phyloP scores from a whole-genome alignment of 805 yeast genomes.

The Wickerhamiella azyma region DNA sequence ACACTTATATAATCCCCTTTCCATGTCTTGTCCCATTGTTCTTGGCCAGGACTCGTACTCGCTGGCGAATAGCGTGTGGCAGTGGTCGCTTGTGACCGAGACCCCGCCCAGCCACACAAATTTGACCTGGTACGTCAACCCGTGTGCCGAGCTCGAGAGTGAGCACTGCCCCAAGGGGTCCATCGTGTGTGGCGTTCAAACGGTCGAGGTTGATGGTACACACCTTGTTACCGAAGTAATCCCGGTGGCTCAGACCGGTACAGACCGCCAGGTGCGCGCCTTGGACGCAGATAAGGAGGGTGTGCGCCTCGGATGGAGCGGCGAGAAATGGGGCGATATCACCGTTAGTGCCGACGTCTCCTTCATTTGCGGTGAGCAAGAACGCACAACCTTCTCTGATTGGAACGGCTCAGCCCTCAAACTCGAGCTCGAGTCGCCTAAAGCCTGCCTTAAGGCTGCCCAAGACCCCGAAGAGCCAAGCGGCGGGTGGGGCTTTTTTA shows the following conservation, averaged over 20 bases:
- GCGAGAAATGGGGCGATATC: constrained; percentile 57
- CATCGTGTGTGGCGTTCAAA: constrained; percentile 64
- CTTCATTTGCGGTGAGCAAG: constrained; percentile 21
- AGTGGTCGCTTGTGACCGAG: constrained; percentile 28
- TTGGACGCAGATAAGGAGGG: constrained; percentile 15
- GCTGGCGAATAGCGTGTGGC: constrained; percentile 20
- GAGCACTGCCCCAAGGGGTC: constrained; percentile 53
- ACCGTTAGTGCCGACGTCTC: constrained; percentile 25
- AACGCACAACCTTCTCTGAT: not conserved
- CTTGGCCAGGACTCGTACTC: not conserved
- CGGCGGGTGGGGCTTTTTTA: constrained; percentile 64
- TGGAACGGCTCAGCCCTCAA: constrained; percentile 16
- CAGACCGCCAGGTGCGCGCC: constrained; percentile 1
- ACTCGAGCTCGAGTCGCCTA: constrained; percentile 15
- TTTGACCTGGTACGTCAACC: constrained; percentile 54
- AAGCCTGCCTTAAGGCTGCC: constrained; percentile 21
- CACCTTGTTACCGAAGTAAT: constrained; percentile 47
- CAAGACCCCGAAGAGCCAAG: constrained; percentile 22
- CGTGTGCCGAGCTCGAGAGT: constrained; percentile 42
- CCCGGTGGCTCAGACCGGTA: constrained; percentile 25
- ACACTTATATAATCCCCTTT: not conserved
- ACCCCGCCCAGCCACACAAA: constrained; percentile 73
- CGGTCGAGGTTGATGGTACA: constrained; percentile 37
- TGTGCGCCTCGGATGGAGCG: constrained; percentile 31
- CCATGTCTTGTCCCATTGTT: not conserved